Evolutionary conservation across 208 protist genomes (phyloP), one percentile per base, ranked within the genome.

Genomic region (Wallacemonas sp.): DNA sequence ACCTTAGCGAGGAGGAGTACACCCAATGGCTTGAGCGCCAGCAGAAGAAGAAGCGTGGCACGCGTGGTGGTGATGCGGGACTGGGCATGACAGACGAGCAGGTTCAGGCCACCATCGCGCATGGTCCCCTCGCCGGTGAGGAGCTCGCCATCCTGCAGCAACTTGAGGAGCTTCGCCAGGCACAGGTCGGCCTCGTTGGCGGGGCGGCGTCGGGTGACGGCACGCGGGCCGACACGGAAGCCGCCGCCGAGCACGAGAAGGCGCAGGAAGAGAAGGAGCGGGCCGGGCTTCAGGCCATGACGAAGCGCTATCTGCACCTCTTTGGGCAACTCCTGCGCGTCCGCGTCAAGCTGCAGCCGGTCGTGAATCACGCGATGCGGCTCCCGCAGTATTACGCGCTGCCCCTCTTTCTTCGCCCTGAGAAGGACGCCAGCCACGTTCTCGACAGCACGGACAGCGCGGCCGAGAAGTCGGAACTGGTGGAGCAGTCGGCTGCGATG

Each of bases 381-480:
- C 55, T 95, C 46, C 89, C 89, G 39, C 89, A 95, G 72, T 90
- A 93, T 63, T 95, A 95, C 66, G 81, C 89, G 1, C 54, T 70
- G n/a, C 27, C 56, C 1, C 70, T 87, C 41, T 95, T 90, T 46
- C 9, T 74, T 21, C 17, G n/a, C 30, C 64, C 17, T 48, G 63
- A 27, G 17, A 48, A 47, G 39, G 67, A 21, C 21, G 61, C 56
- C 1, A 52, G 17, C 2, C 69, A 32, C 11, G 44, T 76, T 8
- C 39, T 26, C 6, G 29, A 65, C 2, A 64, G 49, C 29, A 48
- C 69, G 23, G 6, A 49, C 30, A 61, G 62, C 26, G 47, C 78
- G 4, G 61, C 74, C 17, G 34, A 68, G 29, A 72, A 65, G 33
- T 47, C 60, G n/a, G 65, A 65, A 29, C 49, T 79, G 46, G 41